Conservation (phyloP, 768 basidiomycete species). For the Postia placenta region DNA sequence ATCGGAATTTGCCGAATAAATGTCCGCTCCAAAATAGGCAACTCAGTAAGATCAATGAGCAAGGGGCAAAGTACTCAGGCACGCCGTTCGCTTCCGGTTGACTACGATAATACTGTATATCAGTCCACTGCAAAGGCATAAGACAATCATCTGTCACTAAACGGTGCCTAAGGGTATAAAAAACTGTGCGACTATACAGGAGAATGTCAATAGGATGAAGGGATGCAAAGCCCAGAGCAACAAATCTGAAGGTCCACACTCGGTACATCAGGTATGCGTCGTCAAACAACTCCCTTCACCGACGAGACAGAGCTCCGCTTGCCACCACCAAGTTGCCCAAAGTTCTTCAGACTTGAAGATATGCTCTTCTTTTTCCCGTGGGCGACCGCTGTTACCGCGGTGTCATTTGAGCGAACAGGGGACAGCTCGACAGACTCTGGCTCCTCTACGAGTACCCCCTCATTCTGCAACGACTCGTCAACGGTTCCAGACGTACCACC, state of each 20-base stretch:
- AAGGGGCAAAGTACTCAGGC: no score
- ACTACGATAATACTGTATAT: constrained; percentile 4
- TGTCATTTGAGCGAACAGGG: constrained; percentile 30
- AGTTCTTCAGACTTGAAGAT: constrained; percentile 48
- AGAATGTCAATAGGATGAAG: constrained; percentile 9
- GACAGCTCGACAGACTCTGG: constrained; percentile 28
- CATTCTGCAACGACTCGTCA: constrained; percentile 23
- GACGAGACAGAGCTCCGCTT: constrained; percentile 49
- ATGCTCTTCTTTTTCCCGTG: constrained; percentile 55
- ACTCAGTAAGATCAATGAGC: no score
- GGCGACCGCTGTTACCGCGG: constrained; percentile 20
- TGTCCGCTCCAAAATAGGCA: no score
- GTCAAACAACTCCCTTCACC: constrained; percentile 31
- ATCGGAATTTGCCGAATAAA: no score
- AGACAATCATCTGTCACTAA: constrained; percentile 7
- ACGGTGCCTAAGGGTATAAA: constrained; percentile 20
- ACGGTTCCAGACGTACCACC: constrained; percentile 39
- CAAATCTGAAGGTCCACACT: constrained; percentile 15
- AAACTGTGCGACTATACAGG: constrained; percentile 17
- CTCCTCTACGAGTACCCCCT: constrained; percentile 29
- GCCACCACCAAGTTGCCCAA: constrained; percentile 37
- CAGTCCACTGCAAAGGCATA: not conserved
- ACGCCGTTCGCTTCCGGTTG: no score
- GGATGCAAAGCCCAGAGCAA: constrained; percentile 8
- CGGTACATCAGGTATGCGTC: not conserved